Base-by-base conservation (phyloP, 2,329 filamentous ascomycete species). In the Talaromyces sp. region DNA sequence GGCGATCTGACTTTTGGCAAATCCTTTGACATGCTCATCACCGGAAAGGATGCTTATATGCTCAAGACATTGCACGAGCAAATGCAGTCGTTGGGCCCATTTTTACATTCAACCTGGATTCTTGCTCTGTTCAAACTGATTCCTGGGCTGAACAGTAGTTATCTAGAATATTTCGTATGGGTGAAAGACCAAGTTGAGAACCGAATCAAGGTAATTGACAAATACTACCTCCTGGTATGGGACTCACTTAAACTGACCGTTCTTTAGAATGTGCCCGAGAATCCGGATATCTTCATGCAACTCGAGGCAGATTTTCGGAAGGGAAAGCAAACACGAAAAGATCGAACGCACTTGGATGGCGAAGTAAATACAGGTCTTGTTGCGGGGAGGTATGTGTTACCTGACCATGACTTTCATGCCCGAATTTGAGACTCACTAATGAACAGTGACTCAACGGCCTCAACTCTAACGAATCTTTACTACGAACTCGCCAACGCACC, bases 1-100 rank as follows among this genome's bases (percentile, higher is more conserved):
- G 76, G 77, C 2, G 75, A 78, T 31, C 68, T 80, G 15, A 69
- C 73, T 3, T 76, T 80, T 60, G 72, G 75, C 25, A 73, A 75
- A 64, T 73, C 75, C 0, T 80, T 80, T 63, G 69, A 72, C 27
- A 77, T 79, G 74, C 67, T 78, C 8, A 59, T 49, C 5, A 66
- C 67, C 15, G 70, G 69, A 2, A 60, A 69, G 40, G 68, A 70
- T 13, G 58, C 67, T 17, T 70, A 69, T 43, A 66, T 72, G 40
- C 61, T 71, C n/a, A 69, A 63, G 11, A 67, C 62, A 2, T 15
- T 74, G 4, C 68, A 69, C 19, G 56, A 49, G 1, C 65, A 68
- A 31, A 71, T 70, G 66, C 65, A 67, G 34, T 59, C 64, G 5
- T 45, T 71, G 51, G 72, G 69, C 1, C 58, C 67, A 1, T 67